Evolutionary conservation across 1,284 basidiomycete genomes (phyloP), one percentile per base, ranked within the genome.

Genomic region (Leccinum laetum): DNA sequence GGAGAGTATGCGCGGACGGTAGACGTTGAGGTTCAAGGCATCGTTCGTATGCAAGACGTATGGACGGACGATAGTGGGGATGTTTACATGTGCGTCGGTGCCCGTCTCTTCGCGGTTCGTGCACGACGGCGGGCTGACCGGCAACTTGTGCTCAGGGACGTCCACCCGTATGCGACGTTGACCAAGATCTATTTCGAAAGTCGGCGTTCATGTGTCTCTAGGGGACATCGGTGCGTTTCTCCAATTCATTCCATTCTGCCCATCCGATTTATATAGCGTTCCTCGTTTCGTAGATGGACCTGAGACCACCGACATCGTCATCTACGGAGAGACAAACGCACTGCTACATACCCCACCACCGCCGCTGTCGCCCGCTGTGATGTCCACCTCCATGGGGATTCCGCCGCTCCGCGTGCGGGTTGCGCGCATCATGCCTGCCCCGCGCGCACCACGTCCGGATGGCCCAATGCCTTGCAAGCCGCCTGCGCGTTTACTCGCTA

Each of bases 1-100:
- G 62, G 92, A 93, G 76, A 91, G 86, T 75, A 91, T 93, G 89
- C 88, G 35, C 35, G 13, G 37, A 14, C 37, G 37, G 13, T 7
- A 39, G 37, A 39, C 37, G 37, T 39, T 39, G 90, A 55, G 89
- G 41, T 83, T 91, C 65, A 78, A 86, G 61, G 88, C 1, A 80
- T 80, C 1, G 80, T 85, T 24, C 80, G 78, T 41, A 72, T 91
- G 56, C 73, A 78, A 35, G 84, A 87, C 53, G 73, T 90, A 0
- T 86, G 83, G 77, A 75, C 88, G 61, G 91, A 93, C 72, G 81
- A 82, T 63, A 80, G 79, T 60, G 86, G 83, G 8, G 85, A 39
- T 39, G 37, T 39, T 39, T 39, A 39, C 37, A 84, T 39, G 37
- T 39, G 37, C 8, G 84, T 92, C 24, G 81, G 81, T 67, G 79